Percentiles rank a stretch among this genome's conserved stretches.
Evolutionary conservation across 2,329 filamentous ascomycete species (phyloP).

Genomic region (Xylaria sp.): DNA sequence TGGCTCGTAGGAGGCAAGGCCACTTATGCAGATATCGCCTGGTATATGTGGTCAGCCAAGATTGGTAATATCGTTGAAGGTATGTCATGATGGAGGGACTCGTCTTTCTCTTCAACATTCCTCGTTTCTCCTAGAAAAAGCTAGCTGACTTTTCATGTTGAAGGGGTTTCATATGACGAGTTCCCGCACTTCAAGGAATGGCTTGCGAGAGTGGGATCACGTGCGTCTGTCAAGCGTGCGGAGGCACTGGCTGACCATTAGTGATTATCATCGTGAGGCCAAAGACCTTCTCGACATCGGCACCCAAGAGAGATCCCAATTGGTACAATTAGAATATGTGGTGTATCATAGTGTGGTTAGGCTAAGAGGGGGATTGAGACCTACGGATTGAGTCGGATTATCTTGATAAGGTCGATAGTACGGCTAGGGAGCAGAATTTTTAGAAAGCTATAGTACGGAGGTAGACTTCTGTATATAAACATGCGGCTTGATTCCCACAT

Average conservation of each 20-base stretch:
- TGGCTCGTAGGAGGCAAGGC: conserved; percentile 40
- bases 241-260: background rate
- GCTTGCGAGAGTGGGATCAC: conserved; percentile 22
- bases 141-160: conserved; percentile 4
- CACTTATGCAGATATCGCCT: conserved; percentile 41
- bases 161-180: conserved; percentile 24
- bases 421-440: no score
- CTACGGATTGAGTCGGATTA: no score
- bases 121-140: background rate
- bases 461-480: background rate
- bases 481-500: background rate
- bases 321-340: no score
- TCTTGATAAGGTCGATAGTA: no score
- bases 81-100: conserved; percentile 8
- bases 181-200: conserved; percentile 35
- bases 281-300: no score
- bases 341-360: no score
- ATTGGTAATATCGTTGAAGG: background rate
- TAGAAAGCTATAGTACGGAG: no score
- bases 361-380: no score
- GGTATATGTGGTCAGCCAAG: conserved; percentile 34
- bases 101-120: background rate
- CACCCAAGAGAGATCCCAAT: no score
- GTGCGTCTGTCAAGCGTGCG: conserved; percentile 19
- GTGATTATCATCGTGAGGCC: no score